These are phyloP conservation scores for Zopfochytrium polystomum DNA, from an alignment of 371 early-diverging fungal genomes.

Conservation along the genomic window DNA sequence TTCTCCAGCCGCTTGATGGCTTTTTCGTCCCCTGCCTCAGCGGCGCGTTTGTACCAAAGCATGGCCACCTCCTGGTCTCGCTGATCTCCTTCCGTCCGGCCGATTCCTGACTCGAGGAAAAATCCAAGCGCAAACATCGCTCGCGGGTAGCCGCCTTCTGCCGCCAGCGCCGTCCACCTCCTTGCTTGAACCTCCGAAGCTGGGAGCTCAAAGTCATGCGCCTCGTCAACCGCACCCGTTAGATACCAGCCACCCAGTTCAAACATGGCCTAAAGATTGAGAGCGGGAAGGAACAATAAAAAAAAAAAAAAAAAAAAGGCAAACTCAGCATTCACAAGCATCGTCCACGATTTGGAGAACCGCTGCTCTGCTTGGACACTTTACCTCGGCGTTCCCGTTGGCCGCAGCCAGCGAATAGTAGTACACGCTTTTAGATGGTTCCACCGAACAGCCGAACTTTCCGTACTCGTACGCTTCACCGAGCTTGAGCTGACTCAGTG, in stretches of 20 bases:
- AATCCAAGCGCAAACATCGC: slow-evolving; percentile 62
- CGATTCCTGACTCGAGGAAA: slow-evolving; percentile 48
- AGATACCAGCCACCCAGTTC: slow-evolving; percentile 91
- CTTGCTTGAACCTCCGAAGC: slow-evolving; percentile 78
- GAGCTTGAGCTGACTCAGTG: slow-evolving; percentile 70
- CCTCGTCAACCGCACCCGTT: slow-evolving; percentile 58
- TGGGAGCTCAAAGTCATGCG: slow-evolving; percentile 38
- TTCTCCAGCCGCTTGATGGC: slow-evolving; percentile 35
- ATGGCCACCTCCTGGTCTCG: slow-evolving; percentile 8
- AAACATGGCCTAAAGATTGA: slow-evolving; percentile 65
- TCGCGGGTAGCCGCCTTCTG: slow-evolving; percentile 66
- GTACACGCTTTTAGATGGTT: slow-evolving; percentile 66
- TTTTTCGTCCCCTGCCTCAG: slow-evolving; percentile 35
- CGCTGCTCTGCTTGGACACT: not conserved
- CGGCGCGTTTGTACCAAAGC: slow-evolving; percentile 43
- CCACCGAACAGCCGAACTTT: slow-evolving; percentile 61
- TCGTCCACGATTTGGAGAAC: not conserved
- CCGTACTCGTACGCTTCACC: slow-evolving; percentile 82
- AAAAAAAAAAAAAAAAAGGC: not conserved
- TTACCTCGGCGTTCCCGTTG: slow-evolving; percentile 72
- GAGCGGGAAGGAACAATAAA: not conserved
- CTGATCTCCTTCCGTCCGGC: slow-evolving; percentile 15
- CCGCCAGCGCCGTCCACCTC: slow-evolving; percentile 76
- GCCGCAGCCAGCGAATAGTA: slow-evolving; percentile 81
- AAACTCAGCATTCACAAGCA: not conserved